Evolutionary conservation across 169 alveolate genomes (phyloP).

Genomic region (Theileria annulata): DNA sequence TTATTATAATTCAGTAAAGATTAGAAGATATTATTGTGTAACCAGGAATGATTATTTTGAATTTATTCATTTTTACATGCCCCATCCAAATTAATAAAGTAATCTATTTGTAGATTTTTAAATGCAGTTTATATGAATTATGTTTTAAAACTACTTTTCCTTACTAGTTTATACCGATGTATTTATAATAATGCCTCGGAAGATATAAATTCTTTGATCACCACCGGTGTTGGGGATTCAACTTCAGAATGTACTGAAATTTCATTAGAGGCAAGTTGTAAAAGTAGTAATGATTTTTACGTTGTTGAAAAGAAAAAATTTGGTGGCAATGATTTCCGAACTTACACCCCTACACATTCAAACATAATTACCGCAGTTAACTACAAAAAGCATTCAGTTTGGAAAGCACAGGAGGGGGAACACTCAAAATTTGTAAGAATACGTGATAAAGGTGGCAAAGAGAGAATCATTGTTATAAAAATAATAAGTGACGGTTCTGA

Average conservation of each 20-base stretch:
- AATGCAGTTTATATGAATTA: slow-evolving; percentile 17
- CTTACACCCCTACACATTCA: background rate
- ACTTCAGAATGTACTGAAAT: background rate
- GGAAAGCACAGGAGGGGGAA: background rate
- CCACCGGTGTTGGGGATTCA: background rate
- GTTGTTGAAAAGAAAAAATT: background rate
- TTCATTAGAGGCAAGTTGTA: background rate
- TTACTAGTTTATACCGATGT: background rate
- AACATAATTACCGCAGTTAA: background rate
- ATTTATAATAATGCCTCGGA: background rate
- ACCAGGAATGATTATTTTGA: too few species aligned
- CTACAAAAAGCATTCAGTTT: background rate
- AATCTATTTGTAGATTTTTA: background rate
- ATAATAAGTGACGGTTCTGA: background rate
- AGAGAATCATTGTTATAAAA: background rate
- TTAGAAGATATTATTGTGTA: too few species aligned
- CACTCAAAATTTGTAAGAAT: background rate
- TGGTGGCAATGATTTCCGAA: background rate
- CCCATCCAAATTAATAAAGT: background rate
- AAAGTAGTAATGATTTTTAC: background rate
- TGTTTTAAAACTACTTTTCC: background rate
- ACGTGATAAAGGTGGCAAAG: background rate
- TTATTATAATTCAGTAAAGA: too few species aligned
- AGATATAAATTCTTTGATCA: background rate
- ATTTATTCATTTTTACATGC: slow-evolving; percentile 9